phyloP scores from a whole-genome alignment of 768 basidiomycete species.

The Obba rivulosa region DNA sequence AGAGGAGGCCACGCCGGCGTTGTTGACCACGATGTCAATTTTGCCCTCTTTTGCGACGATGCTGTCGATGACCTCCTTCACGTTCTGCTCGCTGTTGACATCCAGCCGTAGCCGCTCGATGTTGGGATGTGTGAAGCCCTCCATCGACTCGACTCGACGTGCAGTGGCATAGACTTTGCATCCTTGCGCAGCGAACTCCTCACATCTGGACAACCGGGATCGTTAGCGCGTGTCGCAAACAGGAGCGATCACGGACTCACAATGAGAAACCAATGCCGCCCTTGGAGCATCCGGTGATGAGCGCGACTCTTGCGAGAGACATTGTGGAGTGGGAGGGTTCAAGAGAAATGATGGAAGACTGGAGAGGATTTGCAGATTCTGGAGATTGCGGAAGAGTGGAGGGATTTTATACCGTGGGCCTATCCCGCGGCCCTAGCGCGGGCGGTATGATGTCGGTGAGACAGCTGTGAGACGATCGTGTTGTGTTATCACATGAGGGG shows the following conservation, averaged over 20 bases:
- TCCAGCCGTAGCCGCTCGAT: conserved; percentile 54
- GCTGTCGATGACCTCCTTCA: conserved; percentile 42
- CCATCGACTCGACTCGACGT: conserved; percentile 56
- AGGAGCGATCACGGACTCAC: conserved; percentile 5
- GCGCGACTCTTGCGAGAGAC: conserved; percentile 35
- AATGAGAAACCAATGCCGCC: conserved; percentile 15
- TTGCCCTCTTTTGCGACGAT: conserved; percentile 52
- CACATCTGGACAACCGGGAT: conserved; percentile 41
- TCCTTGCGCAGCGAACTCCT: conserved; percentile 58
- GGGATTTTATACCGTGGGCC: no score
- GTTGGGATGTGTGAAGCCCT: conserved; percentile 39
- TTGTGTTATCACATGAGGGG: no score
- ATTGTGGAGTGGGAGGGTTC: neutral
- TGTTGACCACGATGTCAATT: conserved; percentile 76
- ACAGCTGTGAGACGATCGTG: no score
- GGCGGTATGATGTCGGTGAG: no score
- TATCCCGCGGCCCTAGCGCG: no score
- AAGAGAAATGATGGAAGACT: no score
- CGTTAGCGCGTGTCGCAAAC: neutral
- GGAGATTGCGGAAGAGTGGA: no score
- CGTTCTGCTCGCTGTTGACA: conserved; percentile 55
- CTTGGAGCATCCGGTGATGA: conserved; percentile 59
- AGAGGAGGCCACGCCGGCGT: conserved; percentile 48
- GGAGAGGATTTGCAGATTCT: no score
- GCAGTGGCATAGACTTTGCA: conserved; percentile 78